Evolutionary conservation across 1,284 basidiomycete genomes (phyloP).

Genomic region (Cryptococcus sp.): DNA sequence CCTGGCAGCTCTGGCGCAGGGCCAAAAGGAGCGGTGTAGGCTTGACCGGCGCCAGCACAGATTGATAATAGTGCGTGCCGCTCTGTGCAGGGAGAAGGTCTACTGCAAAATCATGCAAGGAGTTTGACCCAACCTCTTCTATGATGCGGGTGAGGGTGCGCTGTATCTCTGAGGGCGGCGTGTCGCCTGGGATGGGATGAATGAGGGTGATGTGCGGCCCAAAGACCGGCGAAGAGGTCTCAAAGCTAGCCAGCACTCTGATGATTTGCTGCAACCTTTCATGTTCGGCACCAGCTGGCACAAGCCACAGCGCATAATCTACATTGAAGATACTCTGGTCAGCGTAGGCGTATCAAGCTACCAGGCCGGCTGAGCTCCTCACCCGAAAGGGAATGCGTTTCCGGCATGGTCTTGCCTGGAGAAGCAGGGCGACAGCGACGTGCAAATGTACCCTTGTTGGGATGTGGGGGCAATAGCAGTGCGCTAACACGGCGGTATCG

Average conservation of each 20-base stretch:
- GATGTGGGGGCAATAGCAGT: too few species aligned
- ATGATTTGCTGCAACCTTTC: constrained; percentile 12
- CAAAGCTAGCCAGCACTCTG: constrained; percentile 14
- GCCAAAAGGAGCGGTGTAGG: constrained; percentile 12
- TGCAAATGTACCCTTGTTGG: too few species aligned
- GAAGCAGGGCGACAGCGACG: too few species aligned
- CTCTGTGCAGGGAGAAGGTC: constrained; percentile 21
- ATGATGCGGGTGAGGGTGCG: constrained; percentile 1
- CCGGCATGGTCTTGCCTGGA: too few species aligned
- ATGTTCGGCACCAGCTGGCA: constrained; percentile 1
- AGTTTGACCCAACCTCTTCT: neutral
- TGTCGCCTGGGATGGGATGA: constrained; percentile 17
- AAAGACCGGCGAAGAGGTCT: constrained; percentile 25
- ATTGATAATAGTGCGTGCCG: constrained; percentile 38
- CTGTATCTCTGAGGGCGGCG: constrained; percentile 11
- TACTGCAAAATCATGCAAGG: neutral
- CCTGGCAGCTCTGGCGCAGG: constrained; percentile 18
- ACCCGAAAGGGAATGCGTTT: too few species aligned
- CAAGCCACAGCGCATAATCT: constrained; percentile 17
- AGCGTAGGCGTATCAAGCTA: too few species aligned
- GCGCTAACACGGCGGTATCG: too few species aligned
- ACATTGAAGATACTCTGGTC: too few species aligned
- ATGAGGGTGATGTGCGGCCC: constrained; percentile 38
- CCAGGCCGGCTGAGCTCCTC: too few species aligned
- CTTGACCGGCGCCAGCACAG: constrained; percentile 33